Evolutionary conservation across 306 rosid species (phyloP).

Genomic region (Ormosia semicastrata): DNA sequence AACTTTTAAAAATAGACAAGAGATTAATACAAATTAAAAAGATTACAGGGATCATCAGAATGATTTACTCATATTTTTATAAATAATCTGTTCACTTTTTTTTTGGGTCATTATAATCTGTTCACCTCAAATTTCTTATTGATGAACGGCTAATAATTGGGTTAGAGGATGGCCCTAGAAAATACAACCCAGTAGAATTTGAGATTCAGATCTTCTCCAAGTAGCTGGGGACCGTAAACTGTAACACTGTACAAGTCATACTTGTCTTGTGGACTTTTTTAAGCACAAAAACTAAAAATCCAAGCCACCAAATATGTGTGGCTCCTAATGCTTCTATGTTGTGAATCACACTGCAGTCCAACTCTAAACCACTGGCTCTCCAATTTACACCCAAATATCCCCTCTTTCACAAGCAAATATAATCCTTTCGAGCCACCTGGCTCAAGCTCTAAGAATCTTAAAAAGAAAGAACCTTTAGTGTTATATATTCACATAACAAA

Average conservation of each 20-base stretch:
- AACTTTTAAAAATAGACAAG: neutral
- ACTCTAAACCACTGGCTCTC: constrained; percentile 62
- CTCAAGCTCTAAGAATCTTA: constrained; percentile 21
- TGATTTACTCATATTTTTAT: neutral
- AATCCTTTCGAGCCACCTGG: constrained; percentile 30
- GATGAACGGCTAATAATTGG: neutral
- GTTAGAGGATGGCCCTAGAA: constrained; percentile 27
- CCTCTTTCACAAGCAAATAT: constrained; percentile 48
- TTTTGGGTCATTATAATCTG: too few relatives aligned
- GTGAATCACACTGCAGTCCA: constrained; percentile 42
- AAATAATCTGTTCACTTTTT: neutral
- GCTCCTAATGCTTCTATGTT: constrained; percentile 32
- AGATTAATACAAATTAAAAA: too few relatives aligned
- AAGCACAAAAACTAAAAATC: constrained; percentile 30
- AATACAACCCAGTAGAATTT: constrained; percentile 28
- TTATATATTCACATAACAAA: constrained; percentile 2
- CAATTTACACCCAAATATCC: constrained; percentile 56
- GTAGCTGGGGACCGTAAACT: constrained; percentile 22
- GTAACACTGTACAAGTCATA: constrained; percentile 9
- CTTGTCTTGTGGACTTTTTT: constrained; percentile 18
- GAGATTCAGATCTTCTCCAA: constrained; percentile 35
- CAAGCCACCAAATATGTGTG: constrained; percentile 59
- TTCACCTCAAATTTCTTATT: neutral
- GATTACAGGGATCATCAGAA: neutral
- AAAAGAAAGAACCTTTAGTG: neutral